Evolutionary conservation across 2,329 filamentous ascomycete genomes (phyloP).

Genomic region (Aureobasidium sp.): DNA sequence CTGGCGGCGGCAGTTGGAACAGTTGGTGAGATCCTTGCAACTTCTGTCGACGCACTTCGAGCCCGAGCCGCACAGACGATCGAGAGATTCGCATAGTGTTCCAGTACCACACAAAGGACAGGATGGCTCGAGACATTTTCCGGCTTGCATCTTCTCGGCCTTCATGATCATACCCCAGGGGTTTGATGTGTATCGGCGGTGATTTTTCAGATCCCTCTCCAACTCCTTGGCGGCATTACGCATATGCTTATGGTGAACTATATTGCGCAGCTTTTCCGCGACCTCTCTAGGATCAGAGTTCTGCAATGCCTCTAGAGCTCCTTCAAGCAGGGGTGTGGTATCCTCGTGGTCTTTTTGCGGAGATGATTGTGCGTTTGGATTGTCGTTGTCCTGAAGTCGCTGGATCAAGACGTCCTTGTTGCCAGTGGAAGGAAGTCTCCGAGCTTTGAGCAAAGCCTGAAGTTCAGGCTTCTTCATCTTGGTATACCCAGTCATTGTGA

Average conservation of each 20-base stretch:
- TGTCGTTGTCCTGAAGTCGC: not conserved
- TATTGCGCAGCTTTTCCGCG: not conserved
- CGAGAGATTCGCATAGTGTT: not conserved
- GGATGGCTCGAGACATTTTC: not conserved
- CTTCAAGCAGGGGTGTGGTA: not conserved
- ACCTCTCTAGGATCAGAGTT: not conserved
- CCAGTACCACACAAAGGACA: not conserved
- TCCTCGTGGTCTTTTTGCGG: not conserved
- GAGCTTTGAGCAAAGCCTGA: not conserved
- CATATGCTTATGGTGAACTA: not conserved
- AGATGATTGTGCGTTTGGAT: not conserved
- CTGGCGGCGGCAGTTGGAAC: not conserved
- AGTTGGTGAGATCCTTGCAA: not conserved
- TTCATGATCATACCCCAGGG: not conserved
- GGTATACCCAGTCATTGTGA: not conserved
- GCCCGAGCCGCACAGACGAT: not conserved
- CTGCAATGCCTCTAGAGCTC: not conserved
- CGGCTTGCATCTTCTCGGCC: not conserved
- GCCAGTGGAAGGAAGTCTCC: not conserved
- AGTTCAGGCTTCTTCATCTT: not conserved
- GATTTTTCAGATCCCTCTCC: not conserved
- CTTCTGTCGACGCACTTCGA: not conserved
- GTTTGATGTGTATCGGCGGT: not conserved
- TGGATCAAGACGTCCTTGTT: not conserved
- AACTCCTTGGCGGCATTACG: not conserved